Base-by-base conservation (phyloP, 306 rosid genomes). In the Castanopsis chinensis region DNA sequence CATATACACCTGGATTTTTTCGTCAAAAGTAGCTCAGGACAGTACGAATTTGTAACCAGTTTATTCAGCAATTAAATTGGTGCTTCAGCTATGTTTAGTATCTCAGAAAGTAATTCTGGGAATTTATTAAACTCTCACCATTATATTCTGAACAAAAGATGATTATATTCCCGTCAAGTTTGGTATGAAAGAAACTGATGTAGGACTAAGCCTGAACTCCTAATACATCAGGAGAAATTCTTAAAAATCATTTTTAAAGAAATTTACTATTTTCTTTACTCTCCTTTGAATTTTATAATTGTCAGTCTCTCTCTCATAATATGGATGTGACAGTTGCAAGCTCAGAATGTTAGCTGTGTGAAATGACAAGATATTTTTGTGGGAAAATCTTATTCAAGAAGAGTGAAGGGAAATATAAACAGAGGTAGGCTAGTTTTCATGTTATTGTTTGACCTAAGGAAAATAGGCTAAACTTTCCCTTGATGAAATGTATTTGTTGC, bases 1-100 rank as follows among this genome's bases (percentile, higher is more conserved):
- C 80, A 86, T 88, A 79, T 43, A 59, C 25, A 73, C 33, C 3
- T 27, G 41, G 58, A 15, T 72, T 53, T 72, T 17, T 21, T 43
- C 28, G 4, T 43, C 32, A 19, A 8, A 19, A 15, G 14, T 21
- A 51, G n/a, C 43, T 6, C 43, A 35, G 37, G 59, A 41, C 11
- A 27, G 21, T 17, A 52, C 53, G 63, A 53, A 25, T 72, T n/a
- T 28, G 51, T 67, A 19, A 33, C 65, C 51, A 18, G 27, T 17
- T 23, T 33, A 23, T 67, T 30, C 51, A 19, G 19, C 27, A 67
- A 67, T 67, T 35, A 9, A 33, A 63, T 63, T 33, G 71, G 51
- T 8, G 69, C 28, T 23, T 59, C 12, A 28, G 33, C 12, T 15
- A 27, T 63, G 43, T 63, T 27, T 30, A 63, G 41, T 5, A 27